Conservation (phyloP, 2,329 filamentous ascomycete species). For the Paraconiothyrium brasiliense region DNA sequence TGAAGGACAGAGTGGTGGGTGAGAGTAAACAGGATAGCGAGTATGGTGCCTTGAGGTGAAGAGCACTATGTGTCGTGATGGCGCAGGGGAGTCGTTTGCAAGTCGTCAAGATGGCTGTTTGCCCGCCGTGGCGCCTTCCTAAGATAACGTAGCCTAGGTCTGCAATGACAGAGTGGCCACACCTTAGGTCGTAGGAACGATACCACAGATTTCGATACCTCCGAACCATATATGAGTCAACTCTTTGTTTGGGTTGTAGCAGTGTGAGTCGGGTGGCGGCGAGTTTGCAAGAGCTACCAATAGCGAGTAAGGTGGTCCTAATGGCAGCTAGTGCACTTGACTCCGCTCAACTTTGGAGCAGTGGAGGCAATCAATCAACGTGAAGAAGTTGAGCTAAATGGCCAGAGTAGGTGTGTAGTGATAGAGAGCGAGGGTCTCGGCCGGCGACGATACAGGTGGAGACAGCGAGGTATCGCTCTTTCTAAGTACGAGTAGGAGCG, state of each 20-base stretch:
- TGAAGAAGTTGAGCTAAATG: background rate
- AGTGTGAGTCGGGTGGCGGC: background rate
- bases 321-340: background rate
- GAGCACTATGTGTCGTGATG: background rate
- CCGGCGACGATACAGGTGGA: background rate
- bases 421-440: background rate
- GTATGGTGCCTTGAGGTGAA: background rate
- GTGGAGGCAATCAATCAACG: too few relatives aligned
- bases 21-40: too few relatives aligned
- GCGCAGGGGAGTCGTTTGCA: background rate
- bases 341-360: background rate
- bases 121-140: background rate
- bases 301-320: background rate
- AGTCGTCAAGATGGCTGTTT: background rate
- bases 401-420: background rate
- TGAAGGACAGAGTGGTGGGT: background rate
- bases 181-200: background rate
- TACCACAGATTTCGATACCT: background rate
- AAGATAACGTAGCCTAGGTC: background rate
- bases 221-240: background rate
- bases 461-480: slow-evolving; percentile 2
- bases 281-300: background rate
- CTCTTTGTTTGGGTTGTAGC: background rate
- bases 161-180: background rate
- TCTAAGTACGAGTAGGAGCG: background rate